phyloP scores from a whole-genome alignment of 1,284 basidiomycete species.

The Irpex sp. region DNA sequence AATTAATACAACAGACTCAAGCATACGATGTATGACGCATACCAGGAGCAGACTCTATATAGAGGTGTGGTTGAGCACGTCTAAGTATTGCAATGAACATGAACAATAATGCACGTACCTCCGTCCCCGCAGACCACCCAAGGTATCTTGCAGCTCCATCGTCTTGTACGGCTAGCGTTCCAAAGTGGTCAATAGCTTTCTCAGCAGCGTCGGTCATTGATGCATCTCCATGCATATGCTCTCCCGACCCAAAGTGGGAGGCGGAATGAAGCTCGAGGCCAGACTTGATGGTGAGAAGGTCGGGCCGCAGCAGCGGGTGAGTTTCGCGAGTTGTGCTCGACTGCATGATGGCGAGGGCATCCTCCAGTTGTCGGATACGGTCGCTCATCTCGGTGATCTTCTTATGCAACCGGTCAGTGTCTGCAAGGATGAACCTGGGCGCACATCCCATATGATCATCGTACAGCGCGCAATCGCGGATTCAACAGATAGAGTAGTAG shows the following conservation, averaged over 20 bases:
- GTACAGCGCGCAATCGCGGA: not conserved
- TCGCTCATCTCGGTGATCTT: slow-evolving; percentile 73
- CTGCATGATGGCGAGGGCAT: slow-evolving; percentile 54
- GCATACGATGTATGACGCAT: not conserved
- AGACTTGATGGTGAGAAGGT: slow-evolving; percentile 61
- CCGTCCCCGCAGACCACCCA: slow-evolving; percentile 60
- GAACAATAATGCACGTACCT: slow-evolving; percentile 23
- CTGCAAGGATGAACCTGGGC: slow-evolving; percentile 67
- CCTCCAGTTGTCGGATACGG: slow-evolving; percentile 71
- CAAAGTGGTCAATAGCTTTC: slow-evolving; percentile 34
- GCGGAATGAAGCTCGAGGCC: slow-evolving; percentile 28
- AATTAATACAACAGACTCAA: not conserved
- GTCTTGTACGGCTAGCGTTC: slow-evolving; percentile 60
- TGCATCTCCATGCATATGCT: not conserved
- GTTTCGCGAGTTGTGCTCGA: slow-evolving; percentile 35
- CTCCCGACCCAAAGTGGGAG: slow-evolving; percentile 5
- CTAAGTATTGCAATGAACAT: too few relatives aligned
- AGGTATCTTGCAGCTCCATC: slow-evolving; percentile 62
- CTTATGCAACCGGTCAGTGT: slow-evolving; percentile 68
- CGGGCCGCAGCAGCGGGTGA: slow-evolving; percentile 60
- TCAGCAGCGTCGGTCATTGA: slow-evolving; percentile 17
- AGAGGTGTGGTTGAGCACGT: too few relatives aligned
- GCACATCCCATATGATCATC: not conserved
- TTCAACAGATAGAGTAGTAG: not conserved
- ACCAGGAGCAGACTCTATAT: slow-evolving; percentile 30